Conservation (phyloP, 805 yeast species). For the Ogataea nakhonphanomensis region DNA sequence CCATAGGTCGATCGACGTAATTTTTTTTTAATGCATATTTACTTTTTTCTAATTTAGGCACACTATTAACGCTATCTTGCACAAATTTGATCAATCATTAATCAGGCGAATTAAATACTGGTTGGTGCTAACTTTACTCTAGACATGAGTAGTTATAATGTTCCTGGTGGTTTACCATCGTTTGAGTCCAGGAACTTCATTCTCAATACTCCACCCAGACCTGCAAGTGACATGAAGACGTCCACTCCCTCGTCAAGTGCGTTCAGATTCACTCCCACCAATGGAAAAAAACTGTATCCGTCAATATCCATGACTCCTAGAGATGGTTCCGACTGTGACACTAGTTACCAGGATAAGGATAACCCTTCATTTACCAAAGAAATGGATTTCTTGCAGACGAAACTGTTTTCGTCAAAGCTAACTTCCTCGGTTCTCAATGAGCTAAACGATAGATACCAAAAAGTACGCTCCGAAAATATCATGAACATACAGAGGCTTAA, state of each 20-base stretch:
- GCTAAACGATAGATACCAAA: slow-evolving; percentile 39
- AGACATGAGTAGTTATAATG: slow-evolving; percentile 9
- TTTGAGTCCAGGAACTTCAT: slow-evolving; percentile 6
- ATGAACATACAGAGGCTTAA: slow-evolving; percentile 25
- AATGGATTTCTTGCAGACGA: slow-evolving; percentile 37
- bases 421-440: slow-evolving; percentile 45
- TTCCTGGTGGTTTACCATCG: slow-evolving; percentile 24
- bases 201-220: slow-evolving; percentile 19
- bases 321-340: slow-evolving; percentile 22
- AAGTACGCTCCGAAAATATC: slow-evolving; percentile 33
- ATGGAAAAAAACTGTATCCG: slow-evolving; percentile 29
- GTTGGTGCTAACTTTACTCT: neutral
- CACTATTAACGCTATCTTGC: slow-evolving; percentile 9
- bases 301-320: slow-evolving; percentile 14
- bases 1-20: slow-evolving; percentile 12
- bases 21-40: slow-evolving; percentile 11
- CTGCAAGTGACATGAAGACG: neutral
- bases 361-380: slow-evolving; percentile 27
- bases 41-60: slow-evolving; percentile 14
- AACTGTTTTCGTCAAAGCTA: slow-evolving; percentile 46
- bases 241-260: slow-evolving; percentile 25
- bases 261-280: slow-evolving; percentile 31
- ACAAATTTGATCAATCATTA: slow-evolving; percentile 2
- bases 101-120: neutral
- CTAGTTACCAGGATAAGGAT: slow-evolving; percentile 31